Percentiles rank a stretch among this genome's conserved stretches.
These are phyloP conservation scores for Bassia scoparia DNA, from an alignment of 148 eudicot genomes.

Conservation along the genomic window DNA sequence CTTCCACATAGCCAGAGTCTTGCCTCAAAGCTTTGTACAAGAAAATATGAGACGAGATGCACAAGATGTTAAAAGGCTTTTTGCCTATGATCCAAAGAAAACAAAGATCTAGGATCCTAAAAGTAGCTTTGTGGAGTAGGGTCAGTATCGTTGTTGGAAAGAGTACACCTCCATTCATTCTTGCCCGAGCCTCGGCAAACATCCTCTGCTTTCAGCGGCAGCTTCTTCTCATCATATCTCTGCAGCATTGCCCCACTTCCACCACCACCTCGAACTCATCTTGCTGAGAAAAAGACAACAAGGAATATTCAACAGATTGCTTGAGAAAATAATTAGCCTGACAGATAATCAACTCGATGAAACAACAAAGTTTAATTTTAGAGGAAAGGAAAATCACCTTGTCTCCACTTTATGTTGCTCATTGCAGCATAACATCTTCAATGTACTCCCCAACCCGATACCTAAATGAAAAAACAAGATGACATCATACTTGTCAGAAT, in stretches of 20 bases:
- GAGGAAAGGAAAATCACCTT: slow-evolving; percentile 40
- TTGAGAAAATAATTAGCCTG: not conserved
- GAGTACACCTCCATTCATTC: slow-evolving; percentile 75
- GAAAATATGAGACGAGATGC: slow-evolving; percentile 25
- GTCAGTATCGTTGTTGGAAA: slow-evolving; percentile 50
- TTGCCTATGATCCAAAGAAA: slow-evolving; percentile 29
- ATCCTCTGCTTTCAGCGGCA: slow-evolving; percentile 90
- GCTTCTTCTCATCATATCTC: slow-evolving; percentile 98
- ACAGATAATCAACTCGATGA: not conserved
- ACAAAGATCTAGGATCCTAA: slow-evolving; percentile 32
- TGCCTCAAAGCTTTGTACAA: slow-evolving; percentile 36
- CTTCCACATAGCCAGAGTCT: slow-evolving; percentile 32
- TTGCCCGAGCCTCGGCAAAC: slow-evolving; percentile 99
- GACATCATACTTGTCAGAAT: slow-evolving; percentile 2
- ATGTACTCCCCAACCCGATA: slow-evolving; percentile 85
- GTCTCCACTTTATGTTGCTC: slow-evolving; percentile 94
- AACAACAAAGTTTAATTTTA: not conserved
- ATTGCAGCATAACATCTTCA: slow-evolving; percentile 86
- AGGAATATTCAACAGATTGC: slow-evolving; percentile 1
- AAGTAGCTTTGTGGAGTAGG: slow-evolving; percentile 40
- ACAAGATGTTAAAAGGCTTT: slow-evolving; percentile 26
- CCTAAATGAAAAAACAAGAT: slow-evolving; percentile 35
- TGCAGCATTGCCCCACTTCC: slow-evolving; percentile 70
- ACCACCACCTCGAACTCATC: slow-evolving; percentile 55
- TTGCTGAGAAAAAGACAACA: slow-evolving; percentile 40